These are phyloP conservation scores for Fagopyrum tataricum DNA, from an alignment of 148 eudicot genomes.

Conservation along the genomic window DNA sequence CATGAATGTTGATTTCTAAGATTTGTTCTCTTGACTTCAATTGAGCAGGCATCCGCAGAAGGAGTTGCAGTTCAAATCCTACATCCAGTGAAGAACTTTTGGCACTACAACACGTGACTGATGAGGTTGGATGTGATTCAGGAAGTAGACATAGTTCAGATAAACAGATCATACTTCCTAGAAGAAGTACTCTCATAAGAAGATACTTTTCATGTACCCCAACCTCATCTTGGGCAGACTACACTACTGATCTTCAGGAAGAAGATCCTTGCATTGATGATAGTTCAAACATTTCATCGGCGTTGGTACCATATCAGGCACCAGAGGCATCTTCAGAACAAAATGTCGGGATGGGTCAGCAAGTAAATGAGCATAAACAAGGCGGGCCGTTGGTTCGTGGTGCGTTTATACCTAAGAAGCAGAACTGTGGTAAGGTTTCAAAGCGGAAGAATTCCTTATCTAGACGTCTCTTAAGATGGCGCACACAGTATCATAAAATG, in stretches of 20 bases:
- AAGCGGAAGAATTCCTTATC: constrained; percentile 23
- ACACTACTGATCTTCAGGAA: constrained; percentile 22
- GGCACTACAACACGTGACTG: background rate
- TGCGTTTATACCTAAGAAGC: constrained; percentile 25
- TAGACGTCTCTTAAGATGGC: constrained; percentile 24
- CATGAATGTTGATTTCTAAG: background rate
- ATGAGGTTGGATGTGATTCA: background rate
- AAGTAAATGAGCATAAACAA: constrained; percentile 24
- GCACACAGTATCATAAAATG: constrained; percentile 22
- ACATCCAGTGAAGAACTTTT: background rate
- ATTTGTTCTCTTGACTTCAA: constrained; percentile 2
- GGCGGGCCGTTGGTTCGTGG: constrained; percentile 64
- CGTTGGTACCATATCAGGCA: constrained; percentile 53
- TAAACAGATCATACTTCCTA: constrained; percentile 3
- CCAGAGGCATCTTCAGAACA: constrained; percentile 31
- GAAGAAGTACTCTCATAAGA: constrained; percentile 38
- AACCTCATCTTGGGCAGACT: constrained; percentile 31
- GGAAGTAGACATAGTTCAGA: background rate
- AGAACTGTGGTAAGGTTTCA: constrained; percentile 18
- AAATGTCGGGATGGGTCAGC: constrained; percentile 23
- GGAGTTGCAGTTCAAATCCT: background rate
- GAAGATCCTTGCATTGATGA: constrained; percentile 20
- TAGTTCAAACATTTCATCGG: constrained; percentile 41
- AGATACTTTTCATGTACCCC: constrained; percentile 35
- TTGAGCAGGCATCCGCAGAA: constrained; percentile 4